Conservation (phyloP, 2,329 filamentous ascomycete species). For the Neonectria magnoliae region DNA sequence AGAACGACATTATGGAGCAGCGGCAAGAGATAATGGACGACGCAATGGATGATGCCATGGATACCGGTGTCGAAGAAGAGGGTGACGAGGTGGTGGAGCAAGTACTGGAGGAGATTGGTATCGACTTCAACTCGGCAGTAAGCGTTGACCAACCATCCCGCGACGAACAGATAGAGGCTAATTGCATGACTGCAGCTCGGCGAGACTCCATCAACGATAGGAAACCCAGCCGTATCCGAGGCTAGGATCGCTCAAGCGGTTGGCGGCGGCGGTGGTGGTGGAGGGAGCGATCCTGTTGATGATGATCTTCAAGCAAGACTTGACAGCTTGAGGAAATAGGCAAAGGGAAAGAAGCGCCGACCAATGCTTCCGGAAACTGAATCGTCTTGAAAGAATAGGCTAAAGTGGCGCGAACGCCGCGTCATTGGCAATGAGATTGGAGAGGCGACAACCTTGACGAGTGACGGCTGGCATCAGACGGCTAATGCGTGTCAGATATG, state of each 20-base stretch:
- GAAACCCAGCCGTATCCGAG: constrained; percentile 77
- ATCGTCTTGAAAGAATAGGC: constrained; percentile 1
- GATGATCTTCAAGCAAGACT: constrained; percentile 94
- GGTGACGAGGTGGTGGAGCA: constrained; percentile 97
- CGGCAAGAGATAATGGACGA: constrained; percentile 99
- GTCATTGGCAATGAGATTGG: constrained; percentile 5
- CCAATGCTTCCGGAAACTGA: not conserved
- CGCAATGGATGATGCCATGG: constrained; percentile 96
- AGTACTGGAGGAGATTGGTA: constrained; percentile 94
- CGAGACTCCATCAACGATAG: constrained; percentile 87
- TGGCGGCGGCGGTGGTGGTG: constrained; percentile 71
- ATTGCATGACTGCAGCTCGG: constrained; percentile 71
- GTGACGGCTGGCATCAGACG: not conserved
- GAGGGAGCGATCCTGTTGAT: constrained; percentile 72
- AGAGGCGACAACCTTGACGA: constrained; percentile 1
- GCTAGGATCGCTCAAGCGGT: constrained; percentile 87
- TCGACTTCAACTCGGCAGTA: constrained; percentile 91
- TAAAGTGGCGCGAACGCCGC: not conserved
- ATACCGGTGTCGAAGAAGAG: constrained; percentile 89
- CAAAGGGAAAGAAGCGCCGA: not conserved
- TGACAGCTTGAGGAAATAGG: constrained; percentile 78
- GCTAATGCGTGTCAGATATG: constrained; percentile 6
- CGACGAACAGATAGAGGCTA: constrained; percentile 41
- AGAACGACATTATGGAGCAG: constrained; percentile 99
- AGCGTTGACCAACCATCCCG: constrained; percentile 46